Evolutionary conservation across 495 filamentous ascomycete species (phyloP), one percentile per base, ranked within the genome.

Genomic region (Penicillium dipodomyicola): DNA sequence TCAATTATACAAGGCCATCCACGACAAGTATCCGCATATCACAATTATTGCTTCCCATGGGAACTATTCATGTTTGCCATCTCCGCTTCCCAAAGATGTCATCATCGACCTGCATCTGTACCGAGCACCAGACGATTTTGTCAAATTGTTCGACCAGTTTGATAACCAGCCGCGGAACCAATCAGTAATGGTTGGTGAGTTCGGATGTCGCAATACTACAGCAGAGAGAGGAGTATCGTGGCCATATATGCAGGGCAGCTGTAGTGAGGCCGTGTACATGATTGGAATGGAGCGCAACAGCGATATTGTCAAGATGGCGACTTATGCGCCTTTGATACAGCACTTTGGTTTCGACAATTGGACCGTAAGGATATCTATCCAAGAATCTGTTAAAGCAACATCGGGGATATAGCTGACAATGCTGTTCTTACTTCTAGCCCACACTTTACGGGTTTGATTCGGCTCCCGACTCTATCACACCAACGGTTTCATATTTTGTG

Each of bases 231-330:
- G 70, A 6, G 52, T 56, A 0, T 72, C 60, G 52, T 72, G 68
- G 73, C 67, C 78, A 49, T 73, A 64, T 49, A 57, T 87, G 82
- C 82, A 79, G 53, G 83, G 81, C 39, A 77, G 78, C 41, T 82
- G 88, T 39, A 78, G 74, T 23, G 87, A 91, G 61, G 86, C 85
- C 2, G 80, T 89, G 27, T 87, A 82, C 58, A 77, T 87, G 58
- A 77, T 91, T 35, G 86, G 84, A 25, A 77, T 83, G 41, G 87
- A 91, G 70, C 75, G 85, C 22, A 89, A 90, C 65, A 76, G 79
- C 5, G 80, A 87, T 60, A 66, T 80, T 15, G 71, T 84, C 8
- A 67, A 78, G 51, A 80, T 81, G 67, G 78, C 79, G 5, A 75
- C 80, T 9, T 81, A 85, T 58, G 76, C 78, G 7, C 75, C 79